Evolutionary conservation across 225 moss, liverwort and hornwort genomes (phyloP), one percentile per base, ranked within the genome.

Genomic region (Marchantia paleacea): DNA sequence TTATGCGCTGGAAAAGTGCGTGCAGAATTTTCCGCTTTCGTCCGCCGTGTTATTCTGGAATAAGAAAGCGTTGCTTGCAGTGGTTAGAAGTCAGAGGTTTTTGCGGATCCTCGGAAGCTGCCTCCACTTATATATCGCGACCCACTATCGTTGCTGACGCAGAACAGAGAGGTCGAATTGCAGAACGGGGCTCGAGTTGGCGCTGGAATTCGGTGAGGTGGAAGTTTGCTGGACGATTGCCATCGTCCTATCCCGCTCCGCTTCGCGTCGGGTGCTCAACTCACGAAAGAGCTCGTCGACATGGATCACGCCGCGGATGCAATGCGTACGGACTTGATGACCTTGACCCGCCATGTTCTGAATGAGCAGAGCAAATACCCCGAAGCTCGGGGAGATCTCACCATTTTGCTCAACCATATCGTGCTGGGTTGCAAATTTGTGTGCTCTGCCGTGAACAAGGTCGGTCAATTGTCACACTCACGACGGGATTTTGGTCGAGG

Each of bases 381-480:
- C 8, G 97, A 95, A 86, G 89, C 97, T 47, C 91, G 97, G 83
- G 97, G 97, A 64, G 97, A 99, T 85, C 95, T 99, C 14, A 99
- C 97, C 49, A 95, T 99, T 89, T 83, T 99, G 73, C 95, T 99
- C 55, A 99, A 92, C 81, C 92, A 93, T 78, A 99, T 99, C 79
- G 95, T 99, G 28, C 91, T 99, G 11, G 97, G 97, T 81, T 99
- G 95, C 97, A 99, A 99, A 84, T 99, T 89, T 80, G 97, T 99
- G 14, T 99, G 97, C 85, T 91, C 97, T 68, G 95, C 97, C 78
- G 97, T 99, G 65, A 99, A 95, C 85, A 99, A 99, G 97, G 97
- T 88, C n/a, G 58, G 31, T 16, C 49, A 39, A 39, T 39, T 39
- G 39, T n/a, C 66, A n/a, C 22, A 3, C 10, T 68, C 31, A 20